Evolutionary conservation across 805 yeast species (phyloP), one percentile per base, ranked within the genome.

Genomic region (Candida ponderosae): DNA sequence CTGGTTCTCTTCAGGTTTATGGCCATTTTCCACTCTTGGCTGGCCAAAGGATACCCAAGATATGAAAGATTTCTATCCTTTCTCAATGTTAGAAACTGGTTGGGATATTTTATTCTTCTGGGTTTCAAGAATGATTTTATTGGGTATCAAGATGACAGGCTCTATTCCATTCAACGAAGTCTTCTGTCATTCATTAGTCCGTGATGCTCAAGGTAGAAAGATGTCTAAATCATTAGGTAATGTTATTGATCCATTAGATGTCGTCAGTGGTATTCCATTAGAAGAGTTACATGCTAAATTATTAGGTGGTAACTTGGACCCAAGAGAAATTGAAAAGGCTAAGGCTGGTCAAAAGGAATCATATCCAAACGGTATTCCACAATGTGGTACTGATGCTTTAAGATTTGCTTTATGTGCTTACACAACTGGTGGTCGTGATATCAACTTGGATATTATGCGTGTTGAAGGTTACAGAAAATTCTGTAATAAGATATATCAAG

Each of bases 71-170:
- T 93, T 86, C 66, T 81, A 77, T 56, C 97, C 98, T 49, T 81
- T 88, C 80, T 80, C 94, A 20, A 70, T 93, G 83, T 70, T 93
- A 55, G 98, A 93, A 66, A 93, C 98, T 36, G 98, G 98, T 52
- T 93, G 98, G 98, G 98, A 90, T 70, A 90, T 90, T 58, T 71
- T 93, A 57, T 93, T 93, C 77, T 93, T 93, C 82, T 93, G 98
- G 98, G 97, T 93, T 37, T 74, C 93, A 21, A 79, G 98, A 67
- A 93, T 93, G 98, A 81, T 90, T 46, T 73, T 90, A 67, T 68
- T 93, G 56, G 93, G 96, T 45, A 61, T 88, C 52, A 89, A 90
- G 65, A 70, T 90, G 61, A 86, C 96, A 19, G 97, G 96, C 36
- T 66, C 79, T 40, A 76, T 86, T 48, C 98, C 98, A 42, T 93